A percentile compares a stretch with the other conserved stretches of the same genome.
Evolutionary conservation across 768 basidiomycete species (phyloP).

Genomic region (Cystobasidium ongulense): DNA sequence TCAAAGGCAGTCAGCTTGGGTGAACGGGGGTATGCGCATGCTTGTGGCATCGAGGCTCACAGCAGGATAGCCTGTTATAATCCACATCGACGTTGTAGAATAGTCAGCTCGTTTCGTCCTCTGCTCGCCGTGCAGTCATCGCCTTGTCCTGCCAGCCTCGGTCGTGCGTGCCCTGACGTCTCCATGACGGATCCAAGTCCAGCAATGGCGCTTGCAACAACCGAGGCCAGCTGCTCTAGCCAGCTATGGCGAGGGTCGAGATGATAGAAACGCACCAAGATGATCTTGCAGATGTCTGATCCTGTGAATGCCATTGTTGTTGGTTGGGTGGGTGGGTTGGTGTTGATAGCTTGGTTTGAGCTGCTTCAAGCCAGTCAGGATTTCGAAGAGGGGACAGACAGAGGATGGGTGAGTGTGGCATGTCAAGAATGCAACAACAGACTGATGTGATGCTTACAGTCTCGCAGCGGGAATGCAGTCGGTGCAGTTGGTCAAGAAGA

Average conservation of each 20-base stretch:
- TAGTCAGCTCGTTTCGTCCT: not conserved
- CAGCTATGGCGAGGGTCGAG: not conserved
- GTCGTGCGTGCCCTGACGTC: no score
- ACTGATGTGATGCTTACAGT: no score
- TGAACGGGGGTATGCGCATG: not conserved
- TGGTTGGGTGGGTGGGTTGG: not conserved
- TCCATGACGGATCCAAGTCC: no score
- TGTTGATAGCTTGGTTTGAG: not conserved
- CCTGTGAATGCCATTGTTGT: slow-evolving; percentile 7
- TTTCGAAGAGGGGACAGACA: no score
- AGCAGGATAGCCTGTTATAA: slow-evolving; percentile 13
- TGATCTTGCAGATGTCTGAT: slow-evolving; percentile 27
- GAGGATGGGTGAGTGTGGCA: no score
- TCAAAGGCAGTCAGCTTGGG: not conserved
- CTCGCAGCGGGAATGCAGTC: no score
- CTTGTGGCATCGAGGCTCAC: not conserved
- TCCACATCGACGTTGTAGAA: not conserved
- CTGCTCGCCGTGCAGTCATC: not conserved
- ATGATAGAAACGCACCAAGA: slow-evolving; percentile 4
- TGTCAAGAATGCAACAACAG: no score
- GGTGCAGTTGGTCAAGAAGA: not conserved
- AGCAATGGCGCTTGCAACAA: no score
- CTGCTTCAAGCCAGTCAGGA: no score
- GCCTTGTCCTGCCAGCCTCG: no score
- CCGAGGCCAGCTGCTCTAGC: not conserved